phyloP scores from a whole-genome alignment of 1,284 basidiomycete species.

The Marasmius sp. region DNA sequence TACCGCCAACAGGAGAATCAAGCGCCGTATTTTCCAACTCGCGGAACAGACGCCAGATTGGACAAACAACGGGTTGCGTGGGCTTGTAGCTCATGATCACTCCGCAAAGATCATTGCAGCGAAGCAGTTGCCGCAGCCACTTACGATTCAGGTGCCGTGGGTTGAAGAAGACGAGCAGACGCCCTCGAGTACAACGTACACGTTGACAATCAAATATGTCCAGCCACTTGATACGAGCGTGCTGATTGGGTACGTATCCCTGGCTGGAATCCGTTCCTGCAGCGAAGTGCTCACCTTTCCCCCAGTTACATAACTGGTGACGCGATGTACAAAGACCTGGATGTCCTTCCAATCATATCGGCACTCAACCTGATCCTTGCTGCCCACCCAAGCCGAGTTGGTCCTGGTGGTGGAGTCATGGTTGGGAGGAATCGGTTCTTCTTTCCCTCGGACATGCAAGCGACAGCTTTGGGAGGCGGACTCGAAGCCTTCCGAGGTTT shows the following conservation, averaged over 20 bases:
- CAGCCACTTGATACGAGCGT: slow-evolving; percentile 59
- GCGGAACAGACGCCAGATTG: slow-evolving; percentile 63
- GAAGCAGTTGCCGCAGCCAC: slow-evolving; percentile 53
- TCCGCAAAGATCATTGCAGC: slow-evolving; percentile 64
- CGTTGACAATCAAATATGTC: slow-evolving; percentile 57
- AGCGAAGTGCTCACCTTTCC: slow-evolving; percentile 9
- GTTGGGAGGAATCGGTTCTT: slow-evolving; percentile 79
- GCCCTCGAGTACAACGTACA: slow-evolving; percentile 54
- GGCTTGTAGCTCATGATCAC: slow-evolving; percentile 67
- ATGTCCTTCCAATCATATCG: slow-evolving; percentile 67
- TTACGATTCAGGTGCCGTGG: slow-evolving; percentile 55
- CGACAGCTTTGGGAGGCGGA: slow-evolving; percentile 54
- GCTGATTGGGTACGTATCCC: slow-evolving; percentile 48
- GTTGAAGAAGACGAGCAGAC: slow-evolving; percentile 65
- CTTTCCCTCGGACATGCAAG: slow-evolving; percentile 51
- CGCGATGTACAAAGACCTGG: slow-evolving; percentile 57
- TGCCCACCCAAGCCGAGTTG: slow-evolving; percentile 48
- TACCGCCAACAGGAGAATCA: slow-evolving; percentile 54
- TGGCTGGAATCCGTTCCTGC: neutral
- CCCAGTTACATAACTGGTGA: slow-evolving; percentile 62
- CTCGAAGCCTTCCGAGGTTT: slow-evolving; percentile 73
- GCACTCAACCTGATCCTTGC: slow-evolving; percentile 73
- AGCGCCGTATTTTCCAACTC: slow-evolving; percentile 68
- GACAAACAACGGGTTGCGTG: slow-evolving; percentile 47
- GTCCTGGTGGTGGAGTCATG: slow-evolving; percentile 63